These are phyloP conservation scores for Cadophora sp. DNA, from an alignment of 2,329 filamentous ascomycete species.

Conservation along the genomic window DNA sequence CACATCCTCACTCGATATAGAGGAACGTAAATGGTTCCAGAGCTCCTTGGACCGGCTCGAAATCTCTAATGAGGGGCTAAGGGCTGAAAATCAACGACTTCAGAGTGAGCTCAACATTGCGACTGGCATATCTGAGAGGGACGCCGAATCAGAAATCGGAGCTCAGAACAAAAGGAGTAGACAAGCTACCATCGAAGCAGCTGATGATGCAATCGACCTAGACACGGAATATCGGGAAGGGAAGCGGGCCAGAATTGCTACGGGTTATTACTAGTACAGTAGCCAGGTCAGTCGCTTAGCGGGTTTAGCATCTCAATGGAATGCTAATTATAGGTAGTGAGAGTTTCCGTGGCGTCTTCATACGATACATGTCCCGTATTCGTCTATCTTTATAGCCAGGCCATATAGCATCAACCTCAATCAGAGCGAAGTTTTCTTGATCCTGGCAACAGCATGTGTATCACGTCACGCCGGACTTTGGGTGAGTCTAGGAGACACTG, in stretches of 20 bases:
- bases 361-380: not conserved
- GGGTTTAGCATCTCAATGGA: not conserved
- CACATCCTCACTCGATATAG: not conserved
- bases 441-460: too few species aligned
- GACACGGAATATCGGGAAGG: not conserved
- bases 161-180: not conserved
- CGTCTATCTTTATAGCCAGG: not conserved
- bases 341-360: not conserved
- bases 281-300: not conserved
- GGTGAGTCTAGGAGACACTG: too few species aligned
- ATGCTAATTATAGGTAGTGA: not conserved
- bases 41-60: not conserved
- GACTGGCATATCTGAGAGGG: not conserved
- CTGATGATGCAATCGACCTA: not conserved
- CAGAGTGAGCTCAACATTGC: not conserved
- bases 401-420: not conserved
- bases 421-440: too few species aligned
- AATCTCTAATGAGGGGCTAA: conserved; percentile 7
- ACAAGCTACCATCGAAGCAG: not conserved
- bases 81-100: not conserved
- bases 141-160: conserved; percentile 2
- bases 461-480: too few species aligned
- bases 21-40: conserved; percentile 5
- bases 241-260: not conserved
- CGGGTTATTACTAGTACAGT: not conserved